A percentile compares a stretch with the other conserved stretches of the same genome.
These are phyloP conservation scores for Eleusine indica DNA, from an alignment of 176 grass and related monocot genomes.

Conservation along the genomic window DNA sequence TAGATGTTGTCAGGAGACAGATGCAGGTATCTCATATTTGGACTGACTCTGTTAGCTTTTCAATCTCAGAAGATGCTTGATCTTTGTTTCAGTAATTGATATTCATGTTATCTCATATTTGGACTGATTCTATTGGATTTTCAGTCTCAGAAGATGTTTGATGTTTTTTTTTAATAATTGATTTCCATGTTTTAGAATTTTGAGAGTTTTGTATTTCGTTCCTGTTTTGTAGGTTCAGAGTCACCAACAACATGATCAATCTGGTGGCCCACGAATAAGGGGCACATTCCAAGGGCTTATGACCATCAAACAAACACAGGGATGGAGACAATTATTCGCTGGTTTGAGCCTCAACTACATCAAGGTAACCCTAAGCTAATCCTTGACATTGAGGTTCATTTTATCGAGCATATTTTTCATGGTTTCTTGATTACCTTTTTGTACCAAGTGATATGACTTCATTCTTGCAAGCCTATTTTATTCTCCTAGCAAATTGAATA, in stretches of 20 bases:
- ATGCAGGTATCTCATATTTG: slow-evolving; percentile 74
- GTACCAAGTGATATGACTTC: background rate
- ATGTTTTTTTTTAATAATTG: background rate
- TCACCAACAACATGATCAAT: slow-evolving; percentile 52
- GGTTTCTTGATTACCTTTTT: background rate
- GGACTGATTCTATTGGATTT: background rate
- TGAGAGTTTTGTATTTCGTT: slow-evolving; percentile 4
- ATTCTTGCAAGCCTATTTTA: background rate
- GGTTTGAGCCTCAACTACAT: slow-evolving; percentile 88
- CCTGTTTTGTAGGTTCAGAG: slow-evolving; percentile 48
- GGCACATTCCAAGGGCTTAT: slow-evolving; percentile 70
- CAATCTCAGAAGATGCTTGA: background rate
- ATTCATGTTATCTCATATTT: slow-evolving; percentile 29
- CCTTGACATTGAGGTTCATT: background rate
- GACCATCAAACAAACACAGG: slow-evolving; percentile 56
- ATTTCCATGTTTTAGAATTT: background rate
- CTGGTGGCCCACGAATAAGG: slow-evolving; percentile 44
- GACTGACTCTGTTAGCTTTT: background rate
- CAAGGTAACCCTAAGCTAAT: slow-evolving; percentile 53
- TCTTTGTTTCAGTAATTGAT: background rate
- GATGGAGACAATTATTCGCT: slow-evolving; percentile 80
- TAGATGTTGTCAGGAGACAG: slow-evolving; percentile 98
- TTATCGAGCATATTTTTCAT: background rate
- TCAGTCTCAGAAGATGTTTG: background rate
- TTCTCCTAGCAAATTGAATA: slow-evolving; percentile 2